These are phyloP conservation scores for Coniochaeta pulveracea DNA, from an alignment of 2,329 filamentous ascomycete genomes.

Conservation along the genomic window DNA sequence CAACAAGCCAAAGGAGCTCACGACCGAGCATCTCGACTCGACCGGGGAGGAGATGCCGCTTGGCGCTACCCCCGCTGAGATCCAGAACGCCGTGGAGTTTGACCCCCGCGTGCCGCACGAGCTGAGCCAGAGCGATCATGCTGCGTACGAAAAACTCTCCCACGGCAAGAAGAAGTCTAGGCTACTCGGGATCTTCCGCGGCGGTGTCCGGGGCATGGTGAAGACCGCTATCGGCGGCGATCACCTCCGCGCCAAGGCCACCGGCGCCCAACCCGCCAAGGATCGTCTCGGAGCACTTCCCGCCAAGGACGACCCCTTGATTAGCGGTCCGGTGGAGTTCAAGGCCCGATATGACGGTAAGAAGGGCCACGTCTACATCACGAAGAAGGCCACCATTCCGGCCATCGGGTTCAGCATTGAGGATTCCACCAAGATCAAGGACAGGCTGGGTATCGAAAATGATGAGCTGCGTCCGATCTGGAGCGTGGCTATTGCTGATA, in stretches of 20 bases:
- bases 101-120: constrained; percentile 22
- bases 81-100: constrained; percentile 48
- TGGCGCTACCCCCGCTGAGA: constrained; percentile 52
- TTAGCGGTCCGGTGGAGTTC: constrained; percentile 65
- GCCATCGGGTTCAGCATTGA: constrained; percentile 55
- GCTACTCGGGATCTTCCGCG: constrained; percentile 56
- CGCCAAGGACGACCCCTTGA: constrained; percentile 27
- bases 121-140: constrained; percentile 15
- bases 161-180: constrained; percentile 27
- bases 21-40: constrained; percentile 38
- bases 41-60: constrained; percentile 35
- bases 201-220: constrained; percentile 60
- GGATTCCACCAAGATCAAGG: constrained; percentile 42
- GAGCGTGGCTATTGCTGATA: constrained; percentile 59
- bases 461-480: constrained; percentile 50
- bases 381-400: constrained; percentile 53
- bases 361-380: constrained; percentile 63
- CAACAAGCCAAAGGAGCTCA: constrained; percentile 20
- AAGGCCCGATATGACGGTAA: constrained; percentile 58
- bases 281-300: constrained; percentile 62
- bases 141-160: constrained; percentile 24
- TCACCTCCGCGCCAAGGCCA: constrained; percentile 52
- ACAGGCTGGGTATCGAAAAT: constrained; percentile 36
- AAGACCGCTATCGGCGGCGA: constrained; percentile 62
- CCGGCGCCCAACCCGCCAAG: constrained; percentile 47